phyloP scores from a whole-genome alignment of 176 grass and related monocot species.

The Stipa capillata region DNA sequence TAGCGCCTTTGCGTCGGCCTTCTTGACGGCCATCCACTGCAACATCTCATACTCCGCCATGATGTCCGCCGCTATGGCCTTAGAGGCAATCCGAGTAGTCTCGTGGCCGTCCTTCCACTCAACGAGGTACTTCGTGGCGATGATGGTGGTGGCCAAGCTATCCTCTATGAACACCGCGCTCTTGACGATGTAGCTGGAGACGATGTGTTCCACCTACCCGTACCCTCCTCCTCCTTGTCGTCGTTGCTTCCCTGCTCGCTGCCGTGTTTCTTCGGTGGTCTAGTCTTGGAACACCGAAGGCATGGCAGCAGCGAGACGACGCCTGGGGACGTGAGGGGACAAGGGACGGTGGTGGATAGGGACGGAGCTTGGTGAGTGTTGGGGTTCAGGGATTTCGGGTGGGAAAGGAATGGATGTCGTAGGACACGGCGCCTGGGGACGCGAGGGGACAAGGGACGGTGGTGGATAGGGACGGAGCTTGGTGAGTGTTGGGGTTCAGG shows the following conservation, averaged over 20 bases:
- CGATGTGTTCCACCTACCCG: constrained; percentile 66
- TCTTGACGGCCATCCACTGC: constrained; percentile 72
- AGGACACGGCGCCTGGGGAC: too few relatives aligned
- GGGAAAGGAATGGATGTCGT: constrained; percentile 64
- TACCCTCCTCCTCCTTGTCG: constrained; percentile 52
- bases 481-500: too few relatives aligned
- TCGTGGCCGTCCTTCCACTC: constrained; percentile 78
- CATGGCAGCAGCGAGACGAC: constrained; percentile 4
- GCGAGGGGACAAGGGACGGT: too few relatives aligned
- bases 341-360: neutral
- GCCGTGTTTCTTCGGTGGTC: neutral
- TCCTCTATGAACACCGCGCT: constrained; percentile 47
- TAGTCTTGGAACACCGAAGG: constrained; percentile 55
- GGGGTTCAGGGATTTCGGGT: constrained; percentile 27
- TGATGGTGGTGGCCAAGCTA: constrained; percentile 33
- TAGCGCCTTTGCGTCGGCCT: constrained; percentile 42
- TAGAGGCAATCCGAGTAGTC: constrained; percentile 46
- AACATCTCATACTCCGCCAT: constrained; percentile 69
- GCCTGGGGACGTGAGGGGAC: neutral
- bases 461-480: too few relatives aligned
- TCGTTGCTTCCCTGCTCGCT: neutral
- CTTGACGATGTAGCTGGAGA: constrained; percentile 52
- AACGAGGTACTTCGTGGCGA: constrained; percentile 56
- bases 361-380: neutral
- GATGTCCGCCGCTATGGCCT: constrained; percentile 62